Base-by-base conservation (phyloP, 495 filamentous ascomycete genomes). In the Pseudomonodictys pantanalensis region DNA sequence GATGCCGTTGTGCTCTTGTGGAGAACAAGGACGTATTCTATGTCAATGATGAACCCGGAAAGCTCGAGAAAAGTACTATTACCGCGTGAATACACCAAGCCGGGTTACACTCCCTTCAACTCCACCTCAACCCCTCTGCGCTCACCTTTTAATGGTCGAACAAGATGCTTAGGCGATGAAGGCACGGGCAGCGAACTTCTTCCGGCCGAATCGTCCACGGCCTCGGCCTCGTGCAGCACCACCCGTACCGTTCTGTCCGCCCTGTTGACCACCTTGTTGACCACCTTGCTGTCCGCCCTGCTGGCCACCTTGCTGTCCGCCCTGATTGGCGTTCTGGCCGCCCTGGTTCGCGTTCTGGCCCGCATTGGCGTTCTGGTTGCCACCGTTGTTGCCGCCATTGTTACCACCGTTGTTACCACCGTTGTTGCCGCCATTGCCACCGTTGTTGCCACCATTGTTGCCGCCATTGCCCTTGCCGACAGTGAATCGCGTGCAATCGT, bases 401-500 rank as follows among this genome's bases (percentile, higher is more conserved):
- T 56, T 26, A 61, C 30, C 48, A 58, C 61, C 52, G 30, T 64
- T 56, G 54, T 53, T 58, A 30, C 39, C 60, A 56, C 62, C 64
- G 48, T 71, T 65, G 49, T 69, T 69, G 35, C 66, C 63, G 11
- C 42, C 58, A 50, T 61, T 62, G 47, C 63, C 65, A 51, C 54
- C 52, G 50, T 50, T 30, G 48, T 39, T 12, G 32, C 59, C 59
- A 26, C 24, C 45, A 49, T 25, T 48, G 52, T 50, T 29, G 39
- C 64, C 61, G 30, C 47, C 52, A 33, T 41, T 59, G 51, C 66
- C 69, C 47, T 70, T 66, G 49, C 69, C 73, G 69, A 74, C 71
- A 25, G 77, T 79, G 69, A 89, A 90, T 67, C 83, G 83, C 44
- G 76, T 77, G 71, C 87, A 90, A 66, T 90, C 87, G 64, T 90